Conservation (phyloP, 2,329 filamentous ascomycete genomes). For the Cryphonectria japonica region DNA sequence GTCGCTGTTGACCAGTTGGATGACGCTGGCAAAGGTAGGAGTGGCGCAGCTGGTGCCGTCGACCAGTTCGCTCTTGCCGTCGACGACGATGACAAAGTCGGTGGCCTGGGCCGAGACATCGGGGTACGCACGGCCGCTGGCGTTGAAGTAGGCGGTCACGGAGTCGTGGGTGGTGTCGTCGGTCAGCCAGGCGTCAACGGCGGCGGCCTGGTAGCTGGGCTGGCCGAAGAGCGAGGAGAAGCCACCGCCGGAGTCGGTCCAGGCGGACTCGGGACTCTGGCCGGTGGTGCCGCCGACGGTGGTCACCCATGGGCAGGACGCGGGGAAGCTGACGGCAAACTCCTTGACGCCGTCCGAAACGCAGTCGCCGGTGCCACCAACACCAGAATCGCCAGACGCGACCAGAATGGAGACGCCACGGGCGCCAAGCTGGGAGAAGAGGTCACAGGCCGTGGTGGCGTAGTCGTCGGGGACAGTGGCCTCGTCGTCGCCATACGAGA, state of each 20-base stretch:
- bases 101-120: constrained; percentile 44
- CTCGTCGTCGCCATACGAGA: constrained; percentile 74
- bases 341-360: constrained; percentile 33
- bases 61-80: constrained; percentile 4
- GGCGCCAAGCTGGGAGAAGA: constrained; percentile 67
- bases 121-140: constrained; percentile 25
- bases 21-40: constrained; percentile 55
- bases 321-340: constrained; percentile 49
- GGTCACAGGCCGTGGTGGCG: constrained; percentile 53
- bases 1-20: constrained; percentile 57
- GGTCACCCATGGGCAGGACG: constrained; percentile 63
- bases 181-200: constrained; percentile 34
- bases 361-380: constrained; percentile 35
- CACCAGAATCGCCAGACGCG: constrained; percentile 60
- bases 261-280: constrained; percentile 54
- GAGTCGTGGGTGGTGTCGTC: constrained; percentile 18
- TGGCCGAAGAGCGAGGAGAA: constrained; percentile 53
- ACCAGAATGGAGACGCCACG: constrained; percentile 70
- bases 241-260: constrained; percentile 56
- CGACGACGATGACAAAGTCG: constrained; percentile 30
- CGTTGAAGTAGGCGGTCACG: constrained; percentile 44
- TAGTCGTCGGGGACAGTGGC: constrained; percentile 58
- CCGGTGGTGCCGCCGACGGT: constrained; percentile 62
- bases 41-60: constrained; percentile 46
- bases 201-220: constrained; percentile 47